Evolutionary conservation across 2,329 filamentous ascomycete genomes (phyloP), one percentile per base, ranked within the genome.

Genomic region (Cladosporium sp.): DNA sequence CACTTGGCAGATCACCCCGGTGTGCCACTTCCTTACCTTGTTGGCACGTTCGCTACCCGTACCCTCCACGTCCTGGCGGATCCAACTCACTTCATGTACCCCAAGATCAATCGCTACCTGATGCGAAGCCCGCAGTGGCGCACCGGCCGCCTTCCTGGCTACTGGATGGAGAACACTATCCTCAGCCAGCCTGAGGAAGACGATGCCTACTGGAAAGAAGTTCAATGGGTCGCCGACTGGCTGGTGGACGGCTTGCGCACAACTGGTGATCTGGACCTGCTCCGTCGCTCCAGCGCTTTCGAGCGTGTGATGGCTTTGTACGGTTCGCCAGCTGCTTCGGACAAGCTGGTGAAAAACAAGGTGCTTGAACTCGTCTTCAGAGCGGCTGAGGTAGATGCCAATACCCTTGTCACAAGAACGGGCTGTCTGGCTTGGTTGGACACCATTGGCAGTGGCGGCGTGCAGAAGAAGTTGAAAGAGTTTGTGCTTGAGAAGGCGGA

Each of bases 21-120:
- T 8, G 80, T 80, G 3, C 85, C 90, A 6, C 81, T 96, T 3
- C 90, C 93, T 0, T 92, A 89, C 67, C 84, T 92, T 14, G 87
- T 92, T 6, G 86, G 88, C n/a, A 86, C 90, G 12, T 95, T 97
- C 72, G 89, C 92, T 8, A 84, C 86, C 57, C 87, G 88, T 69
- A 87, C 89, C 1, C 82, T 96, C 8, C 80, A 85, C 1, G 87
- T 96, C 18, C 80, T 96, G 55, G 85, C 84, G 26, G 89, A 92
- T 68, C 94, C 94, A 0, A 84, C 92, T 18, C 92, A 96, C 74
- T 87, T 87, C 67, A 85, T 97, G 44, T 98, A 97, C 76, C 87
- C 88, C 66, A 97, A 97, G 76, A 81, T 95, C 78, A 97, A 96
- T 80, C 83, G 85, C 6, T 97, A 93, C 76, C 85, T 98, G 41